A percentile compares a stretch with the other conserved stretches of the same genome.
These are phyloP conservation scores for Mediolabrus comicus DNA, from an alignment of 108 stramenopile genomes.

Conservation along the genomic window DNA sequence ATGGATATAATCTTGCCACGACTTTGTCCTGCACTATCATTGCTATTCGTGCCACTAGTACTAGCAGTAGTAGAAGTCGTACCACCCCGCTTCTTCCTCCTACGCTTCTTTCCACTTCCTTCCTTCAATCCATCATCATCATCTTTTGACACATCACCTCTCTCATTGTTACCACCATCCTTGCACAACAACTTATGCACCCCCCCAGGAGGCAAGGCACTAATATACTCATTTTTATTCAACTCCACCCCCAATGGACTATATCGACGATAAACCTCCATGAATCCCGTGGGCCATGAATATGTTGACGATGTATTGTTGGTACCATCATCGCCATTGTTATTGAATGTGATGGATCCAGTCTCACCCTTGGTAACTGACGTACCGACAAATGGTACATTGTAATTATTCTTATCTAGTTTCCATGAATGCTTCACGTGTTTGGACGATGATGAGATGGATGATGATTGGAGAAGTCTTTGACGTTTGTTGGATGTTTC, in stretches of 20 bases:
- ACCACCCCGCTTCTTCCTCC: neutral
- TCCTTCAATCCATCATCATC: neutral
- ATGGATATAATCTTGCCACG: constrained; percentile 33
- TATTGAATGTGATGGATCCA: constrained; percentile 18
- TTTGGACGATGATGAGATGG: neutral
- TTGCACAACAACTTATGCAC: constrained; percentile 38
- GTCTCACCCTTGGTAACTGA: constrained; percentile 65
- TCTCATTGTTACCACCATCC: neutral
- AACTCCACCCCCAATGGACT: constrained; percentile 79
- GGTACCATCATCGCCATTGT: constrained; percentile 10
- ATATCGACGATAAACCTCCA: constrained; percentile 64
- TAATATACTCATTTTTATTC: constrained; percentile 47
- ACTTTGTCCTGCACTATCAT: neutral
- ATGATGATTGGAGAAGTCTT: neutral
- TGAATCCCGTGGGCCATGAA: constrained; percentile 79
- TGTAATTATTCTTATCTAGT: constrained; percentile 66
- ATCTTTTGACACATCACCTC: neutral
- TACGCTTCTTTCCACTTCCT: neutral
- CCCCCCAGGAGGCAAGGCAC: constrained; percentile 40
- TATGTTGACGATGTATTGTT: too few species aligned
- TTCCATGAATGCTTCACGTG: constrained; percentile 66
- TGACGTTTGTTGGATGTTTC: constrained; percentile 11
- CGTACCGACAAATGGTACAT: constrained; percentile 86
- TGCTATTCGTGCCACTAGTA: neutral
- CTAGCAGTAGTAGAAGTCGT: neutral